Evolutionary conservation across 2,329 filamentous ascomycete genomes (phyloP).

Genomic region (Pleomassaria siparia): DNA sequence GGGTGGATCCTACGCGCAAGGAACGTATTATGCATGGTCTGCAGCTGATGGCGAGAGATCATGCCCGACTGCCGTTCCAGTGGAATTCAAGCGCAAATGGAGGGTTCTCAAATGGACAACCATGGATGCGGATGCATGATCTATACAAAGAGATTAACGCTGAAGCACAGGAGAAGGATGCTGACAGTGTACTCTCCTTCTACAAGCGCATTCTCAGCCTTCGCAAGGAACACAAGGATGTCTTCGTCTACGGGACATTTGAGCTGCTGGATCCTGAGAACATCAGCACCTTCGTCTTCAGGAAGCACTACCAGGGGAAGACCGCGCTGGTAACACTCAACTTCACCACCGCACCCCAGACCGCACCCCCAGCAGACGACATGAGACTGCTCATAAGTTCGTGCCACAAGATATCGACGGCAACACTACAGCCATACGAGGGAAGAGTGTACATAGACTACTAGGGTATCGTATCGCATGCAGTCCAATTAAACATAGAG

Average conservation of each 20-base stretch:
- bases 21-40: conserved; percentile 50
- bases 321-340: conserved; percentile 42
- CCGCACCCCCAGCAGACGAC: conserved; percentile 9
- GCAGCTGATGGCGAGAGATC: conserved; percentile 65
- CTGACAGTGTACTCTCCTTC: conserved; percentile 59
- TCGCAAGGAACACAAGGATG: conserved; percentile 61
- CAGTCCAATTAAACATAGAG: conserved; percentile 10
- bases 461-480: conserved; percentile 10
- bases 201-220: conserved; percentile 62
- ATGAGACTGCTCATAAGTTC: conserved; percentile 51
- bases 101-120: conserved; percentile 63
- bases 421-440: conserved; percentile 36
- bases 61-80: conserved; percentile 71
- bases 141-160: conserved; percentile 63
- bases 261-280: conserved; percentile 56
- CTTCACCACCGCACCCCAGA: conserved; percentile 33
- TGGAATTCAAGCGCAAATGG: conserved; percentile 64
- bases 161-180: conserved; percentile 52
- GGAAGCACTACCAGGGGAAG: conserved; percentile 36
- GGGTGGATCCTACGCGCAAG: conserved; percentile 34
- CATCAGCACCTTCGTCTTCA: conserved; percentile 55
- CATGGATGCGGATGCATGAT: conserved; percentile 73
- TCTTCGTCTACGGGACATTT: conserved; percentile 70
- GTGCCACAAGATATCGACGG: conserved; percentile 23
- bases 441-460: conserved; percentile 41